These are phyloP conservation scores for Penicillium crustosum DNA, from an alignment of 2,329 filamentous ascomycete genomes.

Conservation along the genomic window DNA sequence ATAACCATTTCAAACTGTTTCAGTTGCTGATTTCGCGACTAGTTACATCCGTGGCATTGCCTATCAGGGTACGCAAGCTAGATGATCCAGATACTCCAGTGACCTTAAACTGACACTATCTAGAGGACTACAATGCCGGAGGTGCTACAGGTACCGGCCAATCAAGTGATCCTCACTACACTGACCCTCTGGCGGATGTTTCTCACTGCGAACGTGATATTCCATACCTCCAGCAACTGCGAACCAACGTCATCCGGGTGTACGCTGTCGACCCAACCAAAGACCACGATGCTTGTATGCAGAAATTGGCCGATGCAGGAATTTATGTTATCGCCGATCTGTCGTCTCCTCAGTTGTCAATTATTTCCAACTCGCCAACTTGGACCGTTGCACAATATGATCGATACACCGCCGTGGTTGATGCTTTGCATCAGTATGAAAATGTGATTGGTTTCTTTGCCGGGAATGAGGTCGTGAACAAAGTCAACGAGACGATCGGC, in stretches of 20 bases:
- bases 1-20: too few species aligned
- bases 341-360: slow-evolving; percentile 74
- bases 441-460: slow-evolving; percentile 97
- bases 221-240: slow-evolving; percentile 71
- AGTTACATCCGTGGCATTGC: slow-evolving; percentile 11
- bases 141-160: slow-evolving; percentile 19
- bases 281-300: slow-evolving; percentile 82
- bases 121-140: slow-evolving; percentile 7
- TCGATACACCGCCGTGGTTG: slow-evolving; percentile 79
- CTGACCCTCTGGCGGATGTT: slow-evolving; percentile 75
- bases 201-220: slow-evolving; percentile 77
- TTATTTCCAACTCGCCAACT: slow-evolving; percentile 73
- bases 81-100: too few species aligned
- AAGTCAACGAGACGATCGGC: slow-evolving; percentile 73
- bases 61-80: slow-evolving; percentile 2
- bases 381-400: slow-evolving; percentile 77
- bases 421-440: slow-evolving; percentile 73
- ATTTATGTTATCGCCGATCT: slow-evolving; percentile 95
- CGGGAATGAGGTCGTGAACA: slow-evolving; percentile 93
- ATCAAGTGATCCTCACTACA: slow-evolving; percentile 58
- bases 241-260: slow-evolving; percentile 87
- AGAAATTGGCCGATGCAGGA: slow-evolving; percentile 71
- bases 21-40: not conserved
- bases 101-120: not conserved
- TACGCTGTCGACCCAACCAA: slow-evolving; percentile 81